Evolutionary conservation across 2,329 filamentous ascomycete species (phyloP).

Genomic region (Sporothrix globosa): DNA sequence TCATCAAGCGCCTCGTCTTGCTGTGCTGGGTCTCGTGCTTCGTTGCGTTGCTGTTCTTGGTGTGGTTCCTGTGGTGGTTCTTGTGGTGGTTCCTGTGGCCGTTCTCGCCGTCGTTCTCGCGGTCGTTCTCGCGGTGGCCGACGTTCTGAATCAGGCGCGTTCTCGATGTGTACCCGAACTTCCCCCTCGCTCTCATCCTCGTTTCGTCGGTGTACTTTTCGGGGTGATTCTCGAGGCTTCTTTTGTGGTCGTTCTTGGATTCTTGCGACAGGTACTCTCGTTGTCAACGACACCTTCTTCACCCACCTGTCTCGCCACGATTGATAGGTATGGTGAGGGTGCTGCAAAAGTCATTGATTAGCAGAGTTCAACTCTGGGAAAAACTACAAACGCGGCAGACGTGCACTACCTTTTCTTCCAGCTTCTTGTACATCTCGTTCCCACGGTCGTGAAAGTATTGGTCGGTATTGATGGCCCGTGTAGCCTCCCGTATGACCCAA

Average conservation of each 20-base stretch:
- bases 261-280: not conserved
- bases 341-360: slow-evolving; percentile 35
- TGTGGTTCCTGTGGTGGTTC: not conserved
- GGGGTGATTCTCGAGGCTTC: not conserved
- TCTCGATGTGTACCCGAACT: too few species aligned
- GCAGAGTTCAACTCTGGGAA: too few species aligned
- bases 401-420: slow-evolving; percentile 41
- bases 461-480: not conserved
- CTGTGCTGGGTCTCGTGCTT: not conserved
- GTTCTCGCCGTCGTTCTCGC: not conserved
- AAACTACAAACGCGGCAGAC: not conserved
- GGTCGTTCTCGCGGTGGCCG: too few species aligned
- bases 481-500: slow-evolving; percentile 37
- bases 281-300: slow-evolving; percentile 18
- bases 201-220: not conserved
- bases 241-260: not conserved
- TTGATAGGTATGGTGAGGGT: slow-evolving; percentile 43
- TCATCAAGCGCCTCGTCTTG: not conserved
- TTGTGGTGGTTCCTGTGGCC: too few species aligned
- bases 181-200: too few species aligned
- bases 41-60: not conserved
- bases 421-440: slow-evolving; percentile 42
- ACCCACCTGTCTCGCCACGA: slow-evolving; percentile 40
- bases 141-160: too few species aligned
- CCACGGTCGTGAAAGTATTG: slow-evolving; percentile 33